Evolutionary conservation across 116 monocot species (phyloP).

Genomic region (Iris pallida): DNA sequence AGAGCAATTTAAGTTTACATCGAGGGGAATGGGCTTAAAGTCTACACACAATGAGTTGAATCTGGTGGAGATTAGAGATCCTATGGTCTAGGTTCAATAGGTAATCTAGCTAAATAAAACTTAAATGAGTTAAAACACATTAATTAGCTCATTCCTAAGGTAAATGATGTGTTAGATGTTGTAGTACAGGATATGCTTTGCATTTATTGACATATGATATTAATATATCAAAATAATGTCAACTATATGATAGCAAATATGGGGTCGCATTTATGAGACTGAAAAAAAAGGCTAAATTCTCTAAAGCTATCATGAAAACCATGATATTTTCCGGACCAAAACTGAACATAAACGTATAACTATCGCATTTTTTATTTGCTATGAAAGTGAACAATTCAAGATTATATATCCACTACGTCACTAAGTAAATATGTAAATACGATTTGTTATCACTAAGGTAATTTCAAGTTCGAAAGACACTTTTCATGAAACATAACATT

Average conservation of each 20-base stretch:
- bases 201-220: not conserved
- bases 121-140: not conserved
- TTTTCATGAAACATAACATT: not conserved
- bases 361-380: not conserved
- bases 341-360: too few relatives aligned
- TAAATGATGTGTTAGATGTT: not conserved
- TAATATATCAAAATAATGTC: not conserved
- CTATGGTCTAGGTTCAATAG: slow-evolving; percentile 1
- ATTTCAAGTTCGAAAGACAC: not conserved
- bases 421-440: not conserved
- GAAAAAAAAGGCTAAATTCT: not conserved
- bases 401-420: not conserved
- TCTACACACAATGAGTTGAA: not conserved
- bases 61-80: slow-evolving; percentile 1
- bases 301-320: not conserved
- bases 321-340: too few relatives aligned
- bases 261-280: not conserved
- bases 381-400: not conserved
- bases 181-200: not conserved
- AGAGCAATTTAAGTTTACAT: not conserved
- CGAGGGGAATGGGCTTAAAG: not conserved
- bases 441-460: not conserved
- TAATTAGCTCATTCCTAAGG: not conserved
- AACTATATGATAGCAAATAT: not conserved
- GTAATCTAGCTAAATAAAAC: not conserved